These are phyloP conservation scores for Neofusicoccum laricinum DNA, from an alignment of 2,329 filamentous ascomycete species.

Conservation along the genomic window DNA sequence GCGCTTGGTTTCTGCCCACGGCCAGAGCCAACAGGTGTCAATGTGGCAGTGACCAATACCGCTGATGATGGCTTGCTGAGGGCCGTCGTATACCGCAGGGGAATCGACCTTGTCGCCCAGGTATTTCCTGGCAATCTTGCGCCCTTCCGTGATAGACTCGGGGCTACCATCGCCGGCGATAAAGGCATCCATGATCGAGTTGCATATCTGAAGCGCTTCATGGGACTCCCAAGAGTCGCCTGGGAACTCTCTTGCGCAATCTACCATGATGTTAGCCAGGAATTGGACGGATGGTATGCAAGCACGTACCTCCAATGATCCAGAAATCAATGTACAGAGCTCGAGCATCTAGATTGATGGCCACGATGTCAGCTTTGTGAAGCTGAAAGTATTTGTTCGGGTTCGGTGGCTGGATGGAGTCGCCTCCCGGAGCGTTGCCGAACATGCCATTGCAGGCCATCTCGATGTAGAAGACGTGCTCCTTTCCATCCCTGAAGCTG, in stretches of 20 bases:
- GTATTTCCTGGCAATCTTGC: constrained; percentile 80
- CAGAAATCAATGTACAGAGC: constrained; percentile 89
- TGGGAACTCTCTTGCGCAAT: constrained; percentile 75
- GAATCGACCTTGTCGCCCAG: constrained; percentile 79
- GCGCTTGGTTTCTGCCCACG: constrained; percentile 94
- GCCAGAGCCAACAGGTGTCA: constrained; percentile 98
- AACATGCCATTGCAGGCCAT: constrained; percentile 99
- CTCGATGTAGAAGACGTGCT: constrained; percentile 90
- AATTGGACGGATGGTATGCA: background rate
- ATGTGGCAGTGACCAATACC: constrained; percentile 97
- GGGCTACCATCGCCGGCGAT: constrained; percentile 71
- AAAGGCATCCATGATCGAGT: constrained; percentile 86
- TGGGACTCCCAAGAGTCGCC: constrained; percentile 86
- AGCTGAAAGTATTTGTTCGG: constrained; percentile 81
- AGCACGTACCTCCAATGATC: constrained; percentile 65
- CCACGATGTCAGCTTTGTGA: constrained; percentile 76
- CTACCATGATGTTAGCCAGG: background rate
- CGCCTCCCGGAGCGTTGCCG: constrained; percentile 80
- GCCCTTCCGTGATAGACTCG: constrained; percentile 73
- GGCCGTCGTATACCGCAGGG: constrained; percentile 75
- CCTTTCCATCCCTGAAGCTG: constrained; percentile 75
- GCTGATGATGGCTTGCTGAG: constrained; percentile 73
- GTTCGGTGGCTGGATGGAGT: constrained; percentile 82
- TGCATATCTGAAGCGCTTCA: constrained; percentile 77
- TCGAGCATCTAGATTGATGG: constrained; percentile 80